These are phyloP conservation scores for Stephanodiscus minutulus DNA, from an alignment of 108 stramenopile species.

Conservation along the genomic window DNA sequence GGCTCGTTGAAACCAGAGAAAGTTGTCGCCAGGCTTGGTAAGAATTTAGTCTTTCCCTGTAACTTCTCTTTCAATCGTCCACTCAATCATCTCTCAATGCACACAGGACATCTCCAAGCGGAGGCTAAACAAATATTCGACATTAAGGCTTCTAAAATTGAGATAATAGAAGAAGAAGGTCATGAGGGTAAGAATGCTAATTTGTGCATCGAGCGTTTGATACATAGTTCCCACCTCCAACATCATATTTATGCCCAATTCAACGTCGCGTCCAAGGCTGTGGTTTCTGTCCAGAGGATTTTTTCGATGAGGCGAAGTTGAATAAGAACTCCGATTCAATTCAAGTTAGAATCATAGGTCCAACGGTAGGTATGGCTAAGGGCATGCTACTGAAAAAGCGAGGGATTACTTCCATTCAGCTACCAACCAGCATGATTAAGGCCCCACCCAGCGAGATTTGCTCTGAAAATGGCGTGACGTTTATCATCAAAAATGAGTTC, in stretches of 20 bases:
- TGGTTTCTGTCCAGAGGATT: slow-evolving; percentile 36
- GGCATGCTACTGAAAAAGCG: slow-evolving; percentile 35
- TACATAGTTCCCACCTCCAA: not conserved
- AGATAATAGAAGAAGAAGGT: slow-evolving; percentile 30
- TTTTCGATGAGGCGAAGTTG: slow-evolving; percentile 8
- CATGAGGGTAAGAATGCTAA: slow-evolving; percentile 18
- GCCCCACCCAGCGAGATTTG: slow-evolving; percentile 12
- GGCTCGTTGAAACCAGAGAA: slow-evolving; percentile 22
- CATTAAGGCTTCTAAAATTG: slow-evolving; percentile 12
- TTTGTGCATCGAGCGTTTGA: not conserved
- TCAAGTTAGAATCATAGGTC: slow-evolving; percentile 34
- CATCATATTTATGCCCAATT: not conserved
- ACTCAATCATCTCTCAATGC: not conserved
- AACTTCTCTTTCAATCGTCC: not conserved
- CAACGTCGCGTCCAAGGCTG: slow-evolving; percentile 17
- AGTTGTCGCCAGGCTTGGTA: slow-evolving; percentile 31
- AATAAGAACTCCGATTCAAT: slow-evolving; percentile 17
- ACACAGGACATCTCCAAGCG: slow-evolving; percentile 7
- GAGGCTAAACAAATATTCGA: not conserved
- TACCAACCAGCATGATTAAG: slow-evolving; percentile 45
- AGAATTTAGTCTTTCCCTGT: not conserved
- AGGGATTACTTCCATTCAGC: slow-evolving; percentile 31
- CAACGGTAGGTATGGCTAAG: slow-evolving; percentile 20
- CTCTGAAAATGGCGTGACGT: not conserved
- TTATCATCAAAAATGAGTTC: slow-evolving; percentile 17